Base-by-base conservation (phyloP, 495 filamentous ascomycete species). In the Ramalina peruviana region DNA sequence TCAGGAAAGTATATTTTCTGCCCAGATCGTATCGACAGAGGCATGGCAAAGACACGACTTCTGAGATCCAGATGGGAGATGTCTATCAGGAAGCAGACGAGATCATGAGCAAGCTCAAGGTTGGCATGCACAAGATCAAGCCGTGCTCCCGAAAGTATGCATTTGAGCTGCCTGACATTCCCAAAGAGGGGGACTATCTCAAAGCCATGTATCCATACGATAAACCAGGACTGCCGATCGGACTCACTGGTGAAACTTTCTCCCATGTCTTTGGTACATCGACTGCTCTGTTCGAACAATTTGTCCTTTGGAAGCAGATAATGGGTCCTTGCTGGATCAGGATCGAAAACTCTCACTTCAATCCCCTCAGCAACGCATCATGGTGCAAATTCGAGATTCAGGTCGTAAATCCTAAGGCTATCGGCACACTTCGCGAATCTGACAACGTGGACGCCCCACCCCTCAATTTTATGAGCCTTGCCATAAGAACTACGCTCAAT, bases 301-400 rank as follows among this genome's bases (percentile, higher is more conserved):
- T 98, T 59, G 93, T 96, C 13, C 74, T 98, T 12, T 96, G 88
- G 85, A 95, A 93, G 65, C 88, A 90, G 54, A 85, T 98, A 51
- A 97, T 94, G 88, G 92, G 92, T 0, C 92, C 92, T 11, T 98
- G 93, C 67, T 98, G 92, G 92, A 73, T 98, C 16, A 85, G 78
- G 60, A 88, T 98, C 50, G 75, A 86, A 52, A 83, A 81, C 48
- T 85, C 82, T 33, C 79, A 95, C 60, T 94, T 94, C 64, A 72
- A 75, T 12, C 71, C 83, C 2, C 67, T 95, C n/a, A 88, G 82
- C 62, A 96, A 96, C 58, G 81, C 86, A 17, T 97, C 93, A 2
- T 90, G 92, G 79, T 96, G 93, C 73, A 96, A 95, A 58, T 80
- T 97, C 17, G 92, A 98, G 66, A 78, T 93, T 42, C 78, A 84